Percentiles rank a stretch among this genome's conserved stretches.
Evolutionary conservation across 2,329 filamentous ascomycete species (phyloP).

Genomic region (Diaporthe aspalathi): DNA sequence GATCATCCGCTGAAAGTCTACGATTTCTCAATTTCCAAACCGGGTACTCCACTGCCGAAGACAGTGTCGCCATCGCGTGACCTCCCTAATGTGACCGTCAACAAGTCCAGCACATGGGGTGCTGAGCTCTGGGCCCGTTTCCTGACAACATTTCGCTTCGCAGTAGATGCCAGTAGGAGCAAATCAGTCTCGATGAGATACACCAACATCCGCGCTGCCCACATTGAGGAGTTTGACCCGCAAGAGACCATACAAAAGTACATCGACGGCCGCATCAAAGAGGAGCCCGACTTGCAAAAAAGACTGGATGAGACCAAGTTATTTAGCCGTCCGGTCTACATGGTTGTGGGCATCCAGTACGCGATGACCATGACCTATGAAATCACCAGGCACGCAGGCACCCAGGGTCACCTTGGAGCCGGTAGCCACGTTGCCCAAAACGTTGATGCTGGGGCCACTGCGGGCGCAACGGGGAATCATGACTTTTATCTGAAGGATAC

Average conservation of each 20-base stretch:
- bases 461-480: background rate
- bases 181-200: background rate
- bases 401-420: background rate
- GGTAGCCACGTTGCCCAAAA: background rate
- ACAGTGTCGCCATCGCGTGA: background rate
- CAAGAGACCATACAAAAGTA: background rate
- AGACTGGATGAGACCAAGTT: background rate
- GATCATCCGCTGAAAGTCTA: background rate
- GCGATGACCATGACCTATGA: background rate
- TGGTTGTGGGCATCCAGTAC: background rate
- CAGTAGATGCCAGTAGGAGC: background rate
- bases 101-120: background rate
- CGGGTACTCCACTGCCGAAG: background rate
- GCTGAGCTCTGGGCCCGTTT: background rate
- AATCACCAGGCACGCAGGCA: background rate
- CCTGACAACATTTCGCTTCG: background rate
- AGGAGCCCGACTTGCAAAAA: background rate
- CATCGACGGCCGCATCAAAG: background rate
- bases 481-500: background rate
- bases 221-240: background rate
- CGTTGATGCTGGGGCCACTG: background rate
- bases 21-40: background rate
- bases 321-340: background rate
- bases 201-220: background rate
- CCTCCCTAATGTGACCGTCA: background rate